Conservation (phyloP, 495 filamentous ascomycete species). For the Penicillium canescens region DNA sequence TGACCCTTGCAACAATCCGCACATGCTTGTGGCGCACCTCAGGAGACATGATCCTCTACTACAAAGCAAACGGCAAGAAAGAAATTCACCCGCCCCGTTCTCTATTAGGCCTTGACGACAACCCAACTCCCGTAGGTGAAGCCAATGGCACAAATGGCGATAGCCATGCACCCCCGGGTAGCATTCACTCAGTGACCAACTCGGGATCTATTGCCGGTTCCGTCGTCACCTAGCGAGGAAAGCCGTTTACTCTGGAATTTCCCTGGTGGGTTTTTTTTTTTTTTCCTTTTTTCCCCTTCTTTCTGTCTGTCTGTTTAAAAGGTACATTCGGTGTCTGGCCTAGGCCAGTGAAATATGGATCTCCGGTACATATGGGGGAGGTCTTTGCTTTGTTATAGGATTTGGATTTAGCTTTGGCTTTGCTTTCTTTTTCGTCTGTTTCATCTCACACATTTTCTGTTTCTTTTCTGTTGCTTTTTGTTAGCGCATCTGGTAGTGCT, state of each 20-base stretch:
- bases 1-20: constrained; percentile 89
- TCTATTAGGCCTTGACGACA: constrained; percentile 20
- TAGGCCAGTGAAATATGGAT: background rate
- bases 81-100: constrained; percentile 32
- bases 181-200: constrained; percentile 39
- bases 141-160: constrained; percentile 22
- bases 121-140: constrained; percentile 8
- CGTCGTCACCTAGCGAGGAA: constrained; percentile 19
- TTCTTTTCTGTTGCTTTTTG: constrained; percentile 5
- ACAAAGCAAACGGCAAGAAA: constrained; percentile 85
- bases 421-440: background rate
- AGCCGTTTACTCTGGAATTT: too few relatives aligned
- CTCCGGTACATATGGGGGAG: constrained; percentile 22
- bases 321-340: background rate
- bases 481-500: constrained; percentile 3
- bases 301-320: background rate
- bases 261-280: constrained; percentile 6
- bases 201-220: constrained; percentile 37
- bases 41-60: constrained; percentile 85
- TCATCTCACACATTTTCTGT: background rate
- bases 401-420: background rate
- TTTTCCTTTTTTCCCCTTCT: background rate
- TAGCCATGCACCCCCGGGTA: constrained; percentile 25
- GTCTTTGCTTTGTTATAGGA: background rate
- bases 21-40: constrained; percentile 90